A percentile compares a stretch with the other conserved stretches of the same genome.
Conservation (phyloP, 345 rosid genomes). For the Barbarea vulgaris region DNA sequence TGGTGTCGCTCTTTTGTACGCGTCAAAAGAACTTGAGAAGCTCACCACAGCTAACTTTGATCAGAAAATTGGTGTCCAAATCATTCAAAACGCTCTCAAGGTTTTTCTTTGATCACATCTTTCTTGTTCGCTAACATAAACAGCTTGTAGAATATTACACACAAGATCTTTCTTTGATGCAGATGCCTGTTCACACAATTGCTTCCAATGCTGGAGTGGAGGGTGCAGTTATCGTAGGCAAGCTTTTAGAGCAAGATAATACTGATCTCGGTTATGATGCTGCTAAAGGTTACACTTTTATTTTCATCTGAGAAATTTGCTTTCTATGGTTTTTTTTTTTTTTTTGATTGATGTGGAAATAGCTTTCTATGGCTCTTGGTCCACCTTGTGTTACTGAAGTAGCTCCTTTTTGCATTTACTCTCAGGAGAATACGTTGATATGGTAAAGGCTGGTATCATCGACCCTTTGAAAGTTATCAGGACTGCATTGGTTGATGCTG, state of each 20-base stretch:
- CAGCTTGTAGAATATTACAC: neutral
- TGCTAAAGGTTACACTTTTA: slow-evolving; percentile 68
- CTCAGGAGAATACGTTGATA: slow-evolving; percentile 90
- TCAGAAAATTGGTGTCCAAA: slow-evolving; percentile 93
- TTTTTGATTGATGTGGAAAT: too few relatives aligned
- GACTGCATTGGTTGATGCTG: slow-evolving; percentile 94
- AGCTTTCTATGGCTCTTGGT: neutral
- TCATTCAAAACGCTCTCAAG: slow-evolving; percentile 95
- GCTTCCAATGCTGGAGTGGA: slow-evolving; percentile 93
- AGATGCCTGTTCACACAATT: slow-evolving; percentile 85
- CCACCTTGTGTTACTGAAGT: neutral
- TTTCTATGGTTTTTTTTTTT: neutral
- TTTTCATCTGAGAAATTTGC: neutral
- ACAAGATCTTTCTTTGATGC: slow-evolving; percentile 27
- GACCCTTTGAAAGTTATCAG: slow-evolving; percentile 96
- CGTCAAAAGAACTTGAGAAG: slow-evolving; percentile 84
- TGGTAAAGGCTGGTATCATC: slow-evolving; percentile 90
- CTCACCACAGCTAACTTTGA: slow-evolving; percentile 85
- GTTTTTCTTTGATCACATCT: slow-evolving; percentile 42
- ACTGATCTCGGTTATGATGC: slow-evolving; percentile 94
- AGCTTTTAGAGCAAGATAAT: slow-evolving; percentile 87
- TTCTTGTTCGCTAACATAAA: neutral
- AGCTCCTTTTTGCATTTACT: neutral
- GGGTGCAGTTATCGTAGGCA: slow-evolving; percentile 94
- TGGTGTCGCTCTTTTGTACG: slow-evolving; percentile 93